Conservation (phyloP, 768 basidiomycete genomes). For the Tremella mesenterica region DNA sequence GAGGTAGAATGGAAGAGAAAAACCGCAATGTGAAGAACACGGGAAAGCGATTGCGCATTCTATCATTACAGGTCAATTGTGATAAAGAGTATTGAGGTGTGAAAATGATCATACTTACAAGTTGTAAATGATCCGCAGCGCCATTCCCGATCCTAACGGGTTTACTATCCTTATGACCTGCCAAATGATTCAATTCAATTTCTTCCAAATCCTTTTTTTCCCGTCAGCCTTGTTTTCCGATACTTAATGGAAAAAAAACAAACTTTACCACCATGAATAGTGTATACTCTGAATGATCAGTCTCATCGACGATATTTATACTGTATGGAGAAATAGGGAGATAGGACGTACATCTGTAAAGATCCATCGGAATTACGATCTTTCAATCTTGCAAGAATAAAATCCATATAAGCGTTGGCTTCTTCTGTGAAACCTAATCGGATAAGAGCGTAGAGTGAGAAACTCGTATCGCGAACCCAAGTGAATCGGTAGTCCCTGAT, state of each 20-base stretch:
- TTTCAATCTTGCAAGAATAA: constrained; percentile 73
- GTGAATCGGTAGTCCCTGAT: constrained; percentile 44
- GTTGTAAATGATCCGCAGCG: constrained; percentile 83
- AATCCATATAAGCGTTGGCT: constrained; percentile 70
- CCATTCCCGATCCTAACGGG: constrained; percentile 74
- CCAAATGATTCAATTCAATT: constrained; percentile 72
- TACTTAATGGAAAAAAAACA: background rate
- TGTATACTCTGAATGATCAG: constrained; percentile 51
- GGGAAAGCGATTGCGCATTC: no score
- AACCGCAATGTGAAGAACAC: no score
- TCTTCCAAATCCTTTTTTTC: constrained; percentile 74
- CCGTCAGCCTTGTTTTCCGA: constrained; percentile 1
- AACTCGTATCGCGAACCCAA: constrained; percentile 84
- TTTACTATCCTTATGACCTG: constrained; percentile 51
- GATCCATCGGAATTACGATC: constrained; percentile 77
- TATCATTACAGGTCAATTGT: no score
- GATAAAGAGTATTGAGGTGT: no score
- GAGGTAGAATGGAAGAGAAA: no score
- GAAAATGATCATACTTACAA: constrained; percentile 53
- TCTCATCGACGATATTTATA: background rate
- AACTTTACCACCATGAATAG: constrained; percentile 65
- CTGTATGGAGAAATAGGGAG: background rate
- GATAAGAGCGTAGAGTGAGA: constrained; percentile 89
- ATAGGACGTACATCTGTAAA: constrained; percentile 73
- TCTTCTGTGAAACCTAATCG: constrained; percentile 90